Conservation (phyloP, 2,329 filamentous ascomycete genomes). For the Plectosphaerella sp. region DNA sequence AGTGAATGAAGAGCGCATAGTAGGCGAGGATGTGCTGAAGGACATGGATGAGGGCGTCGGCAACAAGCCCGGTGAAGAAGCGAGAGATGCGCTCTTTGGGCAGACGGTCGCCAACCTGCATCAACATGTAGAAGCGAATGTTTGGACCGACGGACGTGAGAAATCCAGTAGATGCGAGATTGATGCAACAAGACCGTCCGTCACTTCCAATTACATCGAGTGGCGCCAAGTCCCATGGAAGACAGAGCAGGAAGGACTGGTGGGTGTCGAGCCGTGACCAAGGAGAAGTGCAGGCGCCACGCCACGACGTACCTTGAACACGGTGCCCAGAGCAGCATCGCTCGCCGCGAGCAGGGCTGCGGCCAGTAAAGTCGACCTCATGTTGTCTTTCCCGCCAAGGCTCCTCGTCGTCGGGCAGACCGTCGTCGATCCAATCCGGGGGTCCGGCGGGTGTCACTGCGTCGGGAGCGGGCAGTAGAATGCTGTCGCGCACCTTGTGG, state of each 20-base stretch:
- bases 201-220: background rate
- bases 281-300: background rate
- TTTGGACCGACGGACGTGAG: background rate
- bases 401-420: background rate
- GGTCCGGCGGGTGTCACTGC: background rate
- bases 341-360: conserved; percentile 24
- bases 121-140: background rate
- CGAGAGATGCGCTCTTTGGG: background rate
- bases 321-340: conserved; percentile 17
- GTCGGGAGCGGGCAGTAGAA: background rate
- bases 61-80: background rate
- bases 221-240: background rate
- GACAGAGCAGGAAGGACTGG: background rate
- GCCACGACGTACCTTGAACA: conserved; percentile 8
- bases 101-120: background rate
- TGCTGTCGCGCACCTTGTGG: background rate
- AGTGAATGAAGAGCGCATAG: background rate
- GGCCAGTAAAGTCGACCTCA: conserved; percentile 27
- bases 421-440: background rate
- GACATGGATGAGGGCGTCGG: background rate
- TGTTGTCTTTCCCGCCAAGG: conserved; percentile 12
- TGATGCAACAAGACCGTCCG: background rate
- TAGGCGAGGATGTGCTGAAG: background rate
- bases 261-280: background rate
- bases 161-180: background rate